Conservation (phyloP, 768 basidiomycete species). For the Serendipita sp. region DNA sequence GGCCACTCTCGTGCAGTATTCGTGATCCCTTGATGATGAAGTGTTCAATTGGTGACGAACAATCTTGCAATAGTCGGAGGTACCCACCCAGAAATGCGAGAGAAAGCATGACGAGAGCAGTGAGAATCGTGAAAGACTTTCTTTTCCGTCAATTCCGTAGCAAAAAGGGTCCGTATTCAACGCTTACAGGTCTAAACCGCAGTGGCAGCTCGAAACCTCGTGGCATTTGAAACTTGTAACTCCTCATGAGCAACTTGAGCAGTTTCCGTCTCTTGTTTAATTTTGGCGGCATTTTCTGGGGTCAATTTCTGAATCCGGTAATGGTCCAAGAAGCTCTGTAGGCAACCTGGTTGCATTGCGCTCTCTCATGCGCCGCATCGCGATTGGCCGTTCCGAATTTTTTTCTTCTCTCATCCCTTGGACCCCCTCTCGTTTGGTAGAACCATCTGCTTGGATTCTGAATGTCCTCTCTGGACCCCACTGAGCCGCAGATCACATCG, state of each 20-base stretch:
- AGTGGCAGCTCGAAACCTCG: not conserved
- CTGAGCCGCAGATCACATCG: not conserved
- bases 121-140: slow-evolving; percentile 73
- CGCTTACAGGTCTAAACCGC: not conserved
- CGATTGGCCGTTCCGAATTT: not conserved
- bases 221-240: not conserved
- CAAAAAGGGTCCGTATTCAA: no score
- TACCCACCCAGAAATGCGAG: slow-evolving; percentile 49
- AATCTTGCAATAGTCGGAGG: not conserved
- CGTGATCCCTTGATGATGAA: slow-evolving; percentile 1
- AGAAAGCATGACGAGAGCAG: slow-evolving; percentile 46
- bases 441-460: not conserved
- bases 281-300: slow-evolving; percentile 5
- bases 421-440: no score
- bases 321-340: not conserved
- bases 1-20: not conserved
- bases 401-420: not conserved
- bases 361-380: no score
- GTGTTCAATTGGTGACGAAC: not conserved
- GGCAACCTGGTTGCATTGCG: not conserved
- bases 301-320: not conserved
- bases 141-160: no score
- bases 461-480: not conserved
- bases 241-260: slow-evolving; percentile 1
- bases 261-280: not conserved